These are phyloP conservation scores for Kodamaea hsintzibuensis DNA, from an alignment of 805 yeast genomes.

Conservation along the genomic window DNA sequence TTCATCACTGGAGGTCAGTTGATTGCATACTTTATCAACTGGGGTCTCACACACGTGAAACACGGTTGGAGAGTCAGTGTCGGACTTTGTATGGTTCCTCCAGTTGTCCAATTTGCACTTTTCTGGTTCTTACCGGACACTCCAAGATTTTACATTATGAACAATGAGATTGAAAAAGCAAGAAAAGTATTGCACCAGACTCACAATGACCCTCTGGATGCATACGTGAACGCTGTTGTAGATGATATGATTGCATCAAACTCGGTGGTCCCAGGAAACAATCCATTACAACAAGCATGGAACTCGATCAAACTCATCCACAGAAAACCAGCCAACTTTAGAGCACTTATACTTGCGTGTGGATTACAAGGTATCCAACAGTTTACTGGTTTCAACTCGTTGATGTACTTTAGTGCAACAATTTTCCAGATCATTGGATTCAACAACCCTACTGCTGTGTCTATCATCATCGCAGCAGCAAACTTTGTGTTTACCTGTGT, in stretches of 20 bases:
- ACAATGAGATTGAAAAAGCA: constrained; percentile 66
- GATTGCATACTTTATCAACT: constrained; percentile 91
- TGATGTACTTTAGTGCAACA: constrained; percentile 93
- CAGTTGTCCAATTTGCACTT: constrained; percentile 70
- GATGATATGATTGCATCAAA: constrained; percentile 57
- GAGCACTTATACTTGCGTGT: constrained; percentile 89
- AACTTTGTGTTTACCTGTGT: constrained; percentile 85
- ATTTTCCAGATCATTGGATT: constrained; percentile 92
- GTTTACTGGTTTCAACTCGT: constrained; percentile 93
- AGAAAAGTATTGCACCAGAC: constrained; percentile 61
- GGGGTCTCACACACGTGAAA: constrained; percentile 69
- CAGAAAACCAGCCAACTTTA: constrained; percentile 70
- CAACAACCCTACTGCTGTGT: constrained; percentile 87
- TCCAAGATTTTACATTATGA: constrained; percentile 84
- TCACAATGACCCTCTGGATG: constrained; percentile 63
- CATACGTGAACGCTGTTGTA: constrained; percentile 64
- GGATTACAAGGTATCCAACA: constrained; percentile 96
- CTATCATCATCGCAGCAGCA: constrained; percentile 90
- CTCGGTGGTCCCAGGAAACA: constrained; percentile 42
- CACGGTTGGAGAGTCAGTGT: constrained; percentile 95
- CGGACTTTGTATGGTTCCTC: constrained; percentile 87
- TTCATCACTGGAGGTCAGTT: constrained; percentile 95
- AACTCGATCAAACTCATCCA: constrained; percentile 66
- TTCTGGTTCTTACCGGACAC: constrained; percentile 93
- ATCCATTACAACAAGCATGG: constrained; percentile 51